These are phyloP conservation scores for Phalaenopsis equestris DNA, from an alignment of 106 monocot species.

Conservation along the genomic window DNA sequence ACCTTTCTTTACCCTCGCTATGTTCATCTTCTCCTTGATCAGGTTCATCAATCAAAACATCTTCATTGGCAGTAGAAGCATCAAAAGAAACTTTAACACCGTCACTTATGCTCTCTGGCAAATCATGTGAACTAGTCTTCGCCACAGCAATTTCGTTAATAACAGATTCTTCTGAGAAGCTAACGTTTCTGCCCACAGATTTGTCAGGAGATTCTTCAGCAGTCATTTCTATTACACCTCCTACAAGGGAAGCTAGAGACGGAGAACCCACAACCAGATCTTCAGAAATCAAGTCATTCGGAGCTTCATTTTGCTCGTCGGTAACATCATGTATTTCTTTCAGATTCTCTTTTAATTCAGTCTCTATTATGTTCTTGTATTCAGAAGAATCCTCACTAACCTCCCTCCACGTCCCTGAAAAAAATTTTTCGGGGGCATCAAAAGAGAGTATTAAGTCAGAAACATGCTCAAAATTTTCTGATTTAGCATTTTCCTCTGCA, in stretches of 20 bases:
- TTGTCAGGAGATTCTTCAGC: constrained; percentile 3
- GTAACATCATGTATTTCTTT: constrained; percentile 9
- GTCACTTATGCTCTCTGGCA: constrained; percentile 1
- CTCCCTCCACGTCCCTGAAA: constrained; percentile 19
- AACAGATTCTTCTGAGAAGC: constrained; percentile 14
- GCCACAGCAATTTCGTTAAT: not conserved
- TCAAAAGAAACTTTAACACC: constrained; percentile 8
- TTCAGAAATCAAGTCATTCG: constrained; percentile 1
- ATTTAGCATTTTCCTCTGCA: constrained; percentile 8
- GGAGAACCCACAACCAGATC: not conserved
- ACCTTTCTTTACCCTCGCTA: constrained; percentile 90
- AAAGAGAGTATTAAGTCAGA: constrained; percentile 20
- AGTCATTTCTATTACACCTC: constrained; percentile 4
- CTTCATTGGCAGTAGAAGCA: constrained; percentile 12
- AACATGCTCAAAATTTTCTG: constrained; percentile 27
- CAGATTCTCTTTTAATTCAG: constrained; percentile 11
- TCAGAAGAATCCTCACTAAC: constrained; percentile 28
- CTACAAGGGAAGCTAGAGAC: constrained; percentile 2
- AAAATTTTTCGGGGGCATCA: constrained; percentile 18
- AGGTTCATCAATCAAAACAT: constrained; percentile 17
- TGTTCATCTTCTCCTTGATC: constrained; percentile 37
- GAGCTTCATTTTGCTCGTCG: constrained; percentile 11
- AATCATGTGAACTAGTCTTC: constrained; percentile 6
- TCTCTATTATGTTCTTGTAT: constrained; percentile 6
- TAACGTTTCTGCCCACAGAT: constrained; percentile 10